Base-by-base conservation (phyloP, 768 basidiomycete genomes). In the Tylopilus rubrobrunneus region DNA sequence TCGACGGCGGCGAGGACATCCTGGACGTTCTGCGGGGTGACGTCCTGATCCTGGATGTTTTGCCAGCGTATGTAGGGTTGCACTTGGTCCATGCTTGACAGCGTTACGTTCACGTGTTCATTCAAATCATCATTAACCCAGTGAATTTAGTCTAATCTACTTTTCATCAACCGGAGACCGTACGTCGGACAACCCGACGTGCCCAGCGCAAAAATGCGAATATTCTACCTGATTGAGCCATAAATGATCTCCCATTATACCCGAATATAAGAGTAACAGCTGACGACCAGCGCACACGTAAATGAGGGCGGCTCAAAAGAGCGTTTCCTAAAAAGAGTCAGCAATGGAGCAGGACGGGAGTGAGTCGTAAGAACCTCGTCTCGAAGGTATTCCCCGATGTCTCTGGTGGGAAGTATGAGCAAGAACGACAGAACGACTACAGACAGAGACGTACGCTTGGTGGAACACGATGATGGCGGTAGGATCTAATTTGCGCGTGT, bases 401-500 rank as follows among this genome's bases (percentile, higher is more conserved):
- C 97, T 45, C 93, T 97, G 65, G 45, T 43, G 29, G 15, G 8
- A 7, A 49, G 19, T 21, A 50, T 56, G 39, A 64, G 46, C 49
- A 41, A 49, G 28, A 49, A 46, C 28, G 47, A 28, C 40, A 7
- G 51, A 21, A 23, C 15, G 25, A 33, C 15, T 1, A 25, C 17
- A 27, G 53, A 47, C 44, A 27, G 33, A 28, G 44, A 50, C 54
- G 53, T 67, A 95, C 92, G 97, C 89, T 76, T 99, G 97, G 67
- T 98, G 97, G 73, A 98, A 99, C 3, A 98, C 97, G 46, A 99
- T 86, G 54, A 99, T 98, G 7, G 91, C 85, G 23, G 95, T 98
- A 23, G 97, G 97, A 67, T 98, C 97, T 42, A 98, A 72, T 80
- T 99, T 99, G 61, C 96, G 76, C 25, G 97, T 98, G 70, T 99